These are phyloP conservation scores for Monosporozyma unispora DNA, from an alignment of 805 yeast genomes.

Conservation along the genomic window DNA sequence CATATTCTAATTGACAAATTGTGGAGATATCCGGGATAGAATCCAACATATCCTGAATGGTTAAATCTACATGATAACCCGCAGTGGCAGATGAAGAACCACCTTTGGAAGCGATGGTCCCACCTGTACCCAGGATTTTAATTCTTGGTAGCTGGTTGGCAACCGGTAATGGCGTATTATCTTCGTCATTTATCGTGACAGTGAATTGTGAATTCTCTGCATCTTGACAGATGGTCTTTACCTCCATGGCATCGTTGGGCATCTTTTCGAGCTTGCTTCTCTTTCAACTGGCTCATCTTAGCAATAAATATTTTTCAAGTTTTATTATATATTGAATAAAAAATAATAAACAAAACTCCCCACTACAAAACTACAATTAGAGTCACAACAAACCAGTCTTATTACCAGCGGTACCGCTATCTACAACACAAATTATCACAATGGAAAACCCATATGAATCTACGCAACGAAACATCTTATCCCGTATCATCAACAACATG, in stretches of 20 bases:
- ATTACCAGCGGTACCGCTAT: background rate
- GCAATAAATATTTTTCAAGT: no score
- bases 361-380: no score
- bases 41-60: conserved; percentile 42
- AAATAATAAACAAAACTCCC: no score
- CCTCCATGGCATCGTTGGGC: conserved; percentile 24
- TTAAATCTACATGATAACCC: conserved; percentile 44
- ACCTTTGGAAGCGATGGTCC: conserved; percentile 51
- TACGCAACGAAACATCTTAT: conserved; percentile 63
- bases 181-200: conserved; percentile 11
- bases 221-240: conserved; percentile 29
- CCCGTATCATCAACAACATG: conserved; percentile 71
- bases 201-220: conserved; percentile 26
- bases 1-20: conserved; percentile 50
- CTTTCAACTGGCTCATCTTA: no score
- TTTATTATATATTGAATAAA: no score
- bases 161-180: background rate
- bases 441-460: conserved; percentile 88
- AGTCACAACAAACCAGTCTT: background rate
- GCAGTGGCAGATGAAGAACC: conserved; percentile 40
- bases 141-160: conserved; percentile 27
- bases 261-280: conserved; percentile 6
- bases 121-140: conserved; percentile 50
- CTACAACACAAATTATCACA: background rate
- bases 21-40: conserved; percentile 48